phyloP scores from a whole-genome alignment of 805 yeast genomes.

The Kuraishia capsulata region DNA sequence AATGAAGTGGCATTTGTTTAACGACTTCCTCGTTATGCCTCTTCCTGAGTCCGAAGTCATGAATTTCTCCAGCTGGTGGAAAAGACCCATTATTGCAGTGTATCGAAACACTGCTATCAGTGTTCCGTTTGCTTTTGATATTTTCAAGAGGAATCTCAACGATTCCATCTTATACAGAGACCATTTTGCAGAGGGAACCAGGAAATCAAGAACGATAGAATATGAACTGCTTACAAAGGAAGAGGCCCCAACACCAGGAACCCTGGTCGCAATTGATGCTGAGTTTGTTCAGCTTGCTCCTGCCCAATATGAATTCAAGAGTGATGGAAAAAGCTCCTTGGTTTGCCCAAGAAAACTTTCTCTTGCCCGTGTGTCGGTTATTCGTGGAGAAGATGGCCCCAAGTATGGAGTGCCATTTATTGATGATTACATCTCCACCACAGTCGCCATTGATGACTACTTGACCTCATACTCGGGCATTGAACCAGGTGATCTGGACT shows the following conservation, averaged over 20 bases:
- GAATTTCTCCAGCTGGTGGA: slow-evolving; percentile 69
- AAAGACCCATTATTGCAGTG: slow-evolving; percentile 63
- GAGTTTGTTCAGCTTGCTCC: slow-evolving; percentile 83
- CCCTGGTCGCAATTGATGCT: slow-evolving; percentile 89
- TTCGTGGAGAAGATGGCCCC: slow-evolving; percentile 63
- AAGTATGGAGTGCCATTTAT: slow-evolving; percentile 71
- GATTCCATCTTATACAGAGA: slow-evolving; percentile 64
- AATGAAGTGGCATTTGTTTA: slow-evolving; percentile 69
- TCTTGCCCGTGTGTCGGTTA: slow-evolving; percentile 81
- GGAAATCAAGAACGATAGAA: slow-evolving; percentile 50
- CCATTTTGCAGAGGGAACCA: slow-evolving; percentile 58
- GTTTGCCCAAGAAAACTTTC: slow-evolving; percentile 69
- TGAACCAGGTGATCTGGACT: slow-evolving; percentile 82
- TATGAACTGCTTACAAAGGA: slow-evolving; percentile 56
- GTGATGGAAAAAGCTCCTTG: slow-evolving; percentile 60
- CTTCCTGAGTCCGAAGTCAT: slow-evolving; percentile 73
- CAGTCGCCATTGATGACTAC: slow-evolving; percentile 68
- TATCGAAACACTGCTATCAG: slow-evolving; percentile 45
- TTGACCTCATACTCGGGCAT: slow-evolving; percentile 92
- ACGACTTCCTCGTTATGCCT: slow-evolving; percentile 80
- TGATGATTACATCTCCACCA: slow-evolving; percentile 83
- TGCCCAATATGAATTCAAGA: slow-evolving; percentile 70
- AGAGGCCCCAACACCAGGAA: slow-evolving; percentile 69
- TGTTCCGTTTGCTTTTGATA: slow-evolving; percentile 34
- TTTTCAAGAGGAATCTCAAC: slow-evolving; percentile 46